phyloP scores from a whole-genome alignment of 345 rosid genomes.

The Salix koriyanagi region DNA sequence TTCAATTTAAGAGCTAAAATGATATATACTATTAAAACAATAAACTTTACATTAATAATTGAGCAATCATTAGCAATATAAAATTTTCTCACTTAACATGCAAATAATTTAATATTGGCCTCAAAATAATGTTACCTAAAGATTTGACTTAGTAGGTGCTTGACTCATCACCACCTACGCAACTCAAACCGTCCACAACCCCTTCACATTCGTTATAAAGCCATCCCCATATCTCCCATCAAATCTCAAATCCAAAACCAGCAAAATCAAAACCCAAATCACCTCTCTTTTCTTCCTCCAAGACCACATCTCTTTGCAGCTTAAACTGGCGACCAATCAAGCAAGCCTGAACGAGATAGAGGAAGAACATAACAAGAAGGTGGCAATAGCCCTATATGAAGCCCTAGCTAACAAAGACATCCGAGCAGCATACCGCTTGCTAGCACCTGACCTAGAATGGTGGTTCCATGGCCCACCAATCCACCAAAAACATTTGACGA shows the following conservation, averaged over 20 bases:
- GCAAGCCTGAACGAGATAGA: background rate
- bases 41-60: too few relatives aligned
- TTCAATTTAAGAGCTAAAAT: too few relatives aligned
- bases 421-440: conserved; percentile 15
- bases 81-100: background rate
- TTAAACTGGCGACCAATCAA: background rate
- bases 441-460: conserved; percentile 34
- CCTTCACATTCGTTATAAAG: background rate
- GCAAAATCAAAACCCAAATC: background rate
- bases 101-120: background rate
- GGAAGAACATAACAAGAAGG: conserved; percentile 8
- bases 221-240: background rate
- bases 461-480: conserved; percentile 39
- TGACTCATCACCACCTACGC: background rate
- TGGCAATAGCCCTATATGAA: conserved; percentile 22
- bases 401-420: conserved; percentile 23
- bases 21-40: too few relatives aligned
- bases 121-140: background rate
- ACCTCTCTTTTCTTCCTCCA: background rate
- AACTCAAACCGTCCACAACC: background rate
- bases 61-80: background rate
- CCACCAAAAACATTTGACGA: conserved; percentile 27
- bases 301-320: background rate
- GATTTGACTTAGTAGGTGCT: background rate
- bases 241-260: background rate